phyloP scores from a whole-genome alignment of 2,329 filamentous ascomycete genomes.

The Monosporascus sp. region DNA sequence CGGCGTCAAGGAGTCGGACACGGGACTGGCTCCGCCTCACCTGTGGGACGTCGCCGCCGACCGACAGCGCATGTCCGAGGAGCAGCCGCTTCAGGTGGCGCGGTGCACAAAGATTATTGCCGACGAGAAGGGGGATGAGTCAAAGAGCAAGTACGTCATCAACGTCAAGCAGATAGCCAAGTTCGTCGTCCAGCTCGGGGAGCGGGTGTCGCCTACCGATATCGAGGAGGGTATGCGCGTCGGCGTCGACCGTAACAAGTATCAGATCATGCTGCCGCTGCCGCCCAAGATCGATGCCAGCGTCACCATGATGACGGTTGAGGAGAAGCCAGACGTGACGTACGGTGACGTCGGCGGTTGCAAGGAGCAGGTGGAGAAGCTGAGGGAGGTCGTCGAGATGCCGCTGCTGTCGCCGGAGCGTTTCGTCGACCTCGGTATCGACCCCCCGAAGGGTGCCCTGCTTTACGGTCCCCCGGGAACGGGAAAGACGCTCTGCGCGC shows the following conservation, averaged over 20 bases:
- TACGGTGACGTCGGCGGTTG: conserved; percentile 98
- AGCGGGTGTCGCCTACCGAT: conserved; percentile 95
- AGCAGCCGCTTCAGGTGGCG: conserved; percentile 95
- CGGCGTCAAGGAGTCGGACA: conserved; percentile 94
- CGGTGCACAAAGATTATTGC: conserved; percentile 99
- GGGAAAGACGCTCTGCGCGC: conserved; percentile 96
- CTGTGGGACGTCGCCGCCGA: conserved; percentile 98
- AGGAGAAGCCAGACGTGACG: conserved; percentile 98
- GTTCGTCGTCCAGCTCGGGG: conserved; percentile 96
- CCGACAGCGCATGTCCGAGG: conserved; percentile 96
- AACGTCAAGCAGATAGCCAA: conserved; percentile 99
- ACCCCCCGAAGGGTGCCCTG: conserved; percentile 93
- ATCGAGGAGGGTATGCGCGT: conserved; percentile 99
- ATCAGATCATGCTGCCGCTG: conserved; percentile 93
- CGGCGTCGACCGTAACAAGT: conserved; percentile 97
- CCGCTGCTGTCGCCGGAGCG: conserved; percentile 91
- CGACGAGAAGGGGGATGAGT: conserved; percentile 79
- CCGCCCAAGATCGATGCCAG: conserved; percentile 98
- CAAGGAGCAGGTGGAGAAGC: conserved; percentile 99
- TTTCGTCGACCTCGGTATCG: conserved; percentile 97
- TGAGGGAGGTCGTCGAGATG: conserved; percentile 98
- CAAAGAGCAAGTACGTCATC: conserved; percentile 99
- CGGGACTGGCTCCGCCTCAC: conserved; percentile 94
- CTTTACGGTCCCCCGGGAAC: conserved; percentile 96
- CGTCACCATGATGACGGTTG: conserved; percentile 99